phyloP scores from a whole-genome alignment of 176 grass and related monocot genomes.

The Puya raimondii region DNA sequence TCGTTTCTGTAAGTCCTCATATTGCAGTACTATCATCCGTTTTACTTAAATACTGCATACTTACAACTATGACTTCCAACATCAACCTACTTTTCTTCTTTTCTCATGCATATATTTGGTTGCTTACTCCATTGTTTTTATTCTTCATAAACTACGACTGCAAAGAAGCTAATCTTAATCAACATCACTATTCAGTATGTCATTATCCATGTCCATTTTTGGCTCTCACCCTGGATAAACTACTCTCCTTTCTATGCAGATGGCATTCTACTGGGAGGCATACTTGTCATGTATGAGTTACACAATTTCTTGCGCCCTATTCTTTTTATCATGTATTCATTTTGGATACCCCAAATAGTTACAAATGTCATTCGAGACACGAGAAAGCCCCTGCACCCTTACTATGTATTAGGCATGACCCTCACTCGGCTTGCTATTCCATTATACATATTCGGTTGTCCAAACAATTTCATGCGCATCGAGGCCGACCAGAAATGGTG shows the following conservation, averaged over 20 bases:
- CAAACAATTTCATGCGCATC: slow-evolving; percentile 87
- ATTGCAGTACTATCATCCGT: too few species aligned
- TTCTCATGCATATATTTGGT: too few species aligned
- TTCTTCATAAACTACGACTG: too few species aligned
- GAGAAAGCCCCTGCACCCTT: slow-evolving; percentile 88
- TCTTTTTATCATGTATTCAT: slow-evolving; percentile 80
- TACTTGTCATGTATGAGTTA: slow-evolving; percentile 85
- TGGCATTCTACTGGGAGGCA: slow-evolving; percentile 97
- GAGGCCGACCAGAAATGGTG: slow-evolving; percentile 76
- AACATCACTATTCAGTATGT: not conserved
- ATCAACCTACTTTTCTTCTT: too few species aligned
- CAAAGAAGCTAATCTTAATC: too few species aligned
- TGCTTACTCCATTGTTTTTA: not conserved
- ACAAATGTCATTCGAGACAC: slow-evolving; percentile 87
- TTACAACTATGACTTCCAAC: too few species aligned
- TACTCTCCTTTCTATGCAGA: slow-evolving; percentile 33
- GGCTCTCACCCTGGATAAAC: not conserved
- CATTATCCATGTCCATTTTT: not conserved
- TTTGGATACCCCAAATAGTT: slow-evolving; percentile 97
- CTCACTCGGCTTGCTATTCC: slow-evolving; percentile 75
- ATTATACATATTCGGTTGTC: slow-evolving; percentile 91
- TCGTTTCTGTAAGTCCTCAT: slow-evolving; percentile 83
- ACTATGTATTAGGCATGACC: slow-evolving; percentile 94
- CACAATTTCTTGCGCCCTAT: slow-evolving; percentile 70
- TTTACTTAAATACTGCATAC: too few species aligned